phyloP scores from a whole-genome alignment of 768 basidiomycete genomes.

The Tricholoma terreum region DNA sequence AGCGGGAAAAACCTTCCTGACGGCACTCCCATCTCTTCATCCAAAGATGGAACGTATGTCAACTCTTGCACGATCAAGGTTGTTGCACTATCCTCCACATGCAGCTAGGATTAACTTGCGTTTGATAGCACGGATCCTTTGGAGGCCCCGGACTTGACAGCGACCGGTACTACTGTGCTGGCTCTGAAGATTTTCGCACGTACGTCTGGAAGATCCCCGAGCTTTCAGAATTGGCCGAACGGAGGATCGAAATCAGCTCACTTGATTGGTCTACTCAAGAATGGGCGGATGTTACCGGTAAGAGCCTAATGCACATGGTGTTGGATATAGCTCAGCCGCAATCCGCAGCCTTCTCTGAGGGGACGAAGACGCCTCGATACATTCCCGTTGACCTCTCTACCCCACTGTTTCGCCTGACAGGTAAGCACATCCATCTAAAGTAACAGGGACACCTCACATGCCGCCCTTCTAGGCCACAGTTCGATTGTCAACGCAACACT shows the following conservation, averaged over 20 bases:
- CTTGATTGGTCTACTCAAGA: constrained; percentile 44
- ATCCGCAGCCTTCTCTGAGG: constrained; percentile 45
- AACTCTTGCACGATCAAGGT: constrained; percentile 84
- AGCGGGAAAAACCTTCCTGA: constrained; percentile 56
- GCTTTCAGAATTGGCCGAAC: constrained; percentile 37
- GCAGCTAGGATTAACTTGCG: not conserved
- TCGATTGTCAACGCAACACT: constrained; percentile 76
- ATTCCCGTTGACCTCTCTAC: constrained; percentile 62
- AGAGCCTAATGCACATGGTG: constrained; percentile 7
- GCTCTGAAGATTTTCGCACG: constrained; percentile 79
- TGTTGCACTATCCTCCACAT: not conserved
- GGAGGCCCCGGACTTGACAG: constrained; percentile 52
- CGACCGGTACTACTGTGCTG: constrained; percentile 66
- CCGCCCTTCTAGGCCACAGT: constrained; percentile 50
- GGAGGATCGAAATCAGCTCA: constrained; percentile 42
- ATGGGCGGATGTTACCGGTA: constrained; percentile 37
- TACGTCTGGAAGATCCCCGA: constrained; percentile 79
- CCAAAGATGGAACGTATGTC: constrained; percentile 50
- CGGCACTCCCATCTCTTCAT: constrained; percentile 44
- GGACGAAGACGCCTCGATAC: constrained; percentile 37
- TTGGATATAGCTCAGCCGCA: not conserved
- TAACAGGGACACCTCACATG: no score
- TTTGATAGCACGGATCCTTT: constrained; percentile 67
- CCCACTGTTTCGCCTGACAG: constrained; percentile 58
- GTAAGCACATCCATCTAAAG: constrained; percentile 28